phyloP scores from a whole-genome alignment of 2,329 filamentous ascomycete species.

The Chaetomiaceae sp. region DNA sequence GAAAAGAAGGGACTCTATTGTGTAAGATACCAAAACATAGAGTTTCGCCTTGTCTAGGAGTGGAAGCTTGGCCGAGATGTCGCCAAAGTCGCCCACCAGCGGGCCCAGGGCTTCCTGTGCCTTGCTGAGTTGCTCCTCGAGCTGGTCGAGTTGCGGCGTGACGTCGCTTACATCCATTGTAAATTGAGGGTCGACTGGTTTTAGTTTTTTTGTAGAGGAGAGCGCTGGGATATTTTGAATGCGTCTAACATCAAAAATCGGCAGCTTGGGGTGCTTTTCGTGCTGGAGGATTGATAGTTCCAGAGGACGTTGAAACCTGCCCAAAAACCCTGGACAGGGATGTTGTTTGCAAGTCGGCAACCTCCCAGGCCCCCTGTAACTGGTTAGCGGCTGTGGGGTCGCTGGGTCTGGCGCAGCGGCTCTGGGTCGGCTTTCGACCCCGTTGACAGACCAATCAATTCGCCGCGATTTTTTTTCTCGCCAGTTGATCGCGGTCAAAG shows the following conservation, averaged over 20 bases:
- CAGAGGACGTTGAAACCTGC: neutral
- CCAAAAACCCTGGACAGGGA: neutral
- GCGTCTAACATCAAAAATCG: too few relatives aligned
- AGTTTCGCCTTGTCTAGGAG: slow-evolving; percentile 95
- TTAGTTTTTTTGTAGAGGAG: too few relatives aligned
- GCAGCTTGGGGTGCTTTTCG: too few relatives aligned
- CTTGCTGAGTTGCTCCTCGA: slow-evolving; percentile 74
- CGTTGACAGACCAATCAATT: slow-evolving; percentile 7
- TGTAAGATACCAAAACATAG: slow-evolving; percentile 80
- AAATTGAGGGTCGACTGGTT: neutral
- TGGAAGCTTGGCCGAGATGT: slow-evolving; percentile 71
- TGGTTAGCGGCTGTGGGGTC: neutral
- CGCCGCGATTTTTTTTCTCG: slow-evolving; percentile 3
- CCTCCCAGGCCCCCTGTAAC: neutral
- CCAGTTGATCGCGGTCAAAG: neutral
- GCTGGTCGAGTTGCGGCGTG: slow-evolving; percentile 62
- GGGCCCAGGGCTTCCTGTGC: slow-evolving; percentile 70
- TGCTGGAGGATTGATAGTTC: neutral
- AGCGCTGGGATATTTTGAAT: too few relatives aligned
- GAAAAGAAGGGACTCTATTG: slow-evolving; percentile 86
- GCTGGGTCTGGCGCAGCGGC: neutral
- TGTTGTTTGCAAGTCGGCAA: neutral
- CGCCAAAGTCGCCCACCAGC: slow-evolving; percentile 62
- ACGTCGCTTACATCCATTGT: slow-evolving; percentile 52
- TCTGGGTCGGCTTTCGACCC: neutral